Evolutionary conservation across 495 filamentous ascomycete species (phyloP).

Genomic region (Aspergillus saccharolyticus): DNA sequence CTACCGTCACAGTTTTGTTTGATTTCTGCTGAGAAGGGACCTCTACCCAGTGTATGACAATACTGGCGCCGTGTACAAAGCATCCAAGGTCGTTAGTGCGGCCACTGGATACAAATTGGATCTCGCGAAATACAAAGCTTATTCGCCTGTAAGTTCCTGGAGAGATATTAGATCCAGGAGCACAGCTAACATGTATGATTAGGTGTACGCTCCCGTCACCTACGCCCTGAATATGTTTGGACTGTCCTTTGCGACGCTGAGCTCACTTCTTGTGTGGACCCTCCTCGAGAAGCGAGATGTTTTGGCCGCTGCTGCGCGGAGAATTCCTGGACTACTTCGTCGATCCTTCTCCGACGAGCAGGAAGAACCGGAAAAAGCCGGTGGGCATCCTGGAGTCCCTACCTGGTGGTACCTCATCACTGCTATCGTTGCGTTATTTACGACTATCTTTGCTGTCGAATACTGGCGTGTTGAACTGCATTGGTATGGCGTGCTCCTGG

Average conservation of each 20-base stretch:
- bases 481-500: conserved; percentile 61
- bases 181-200: not conserved
- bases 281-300: conserved; percentile 40
- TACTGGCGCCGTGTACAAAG: conserved; percentile 69
- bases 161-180: not conserved
- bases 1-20: not conserved
- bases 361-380: conserved; percentile 27
- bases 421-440: conserved; percentile 62
- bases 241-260: conserved; percentile 73
- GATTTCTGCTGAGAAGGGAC: not conserved
- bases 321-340: conserved; percentile 10
- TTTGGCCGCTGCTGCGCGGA: conserved; percentile 15
- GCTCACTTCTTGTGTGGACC: conserved; percentile 63
- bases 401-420: conserved; percentile 70
- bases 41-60: conserved; percentile 65
- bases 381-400: conserved; percentile 63
- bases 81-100: conserved; percentile 60
- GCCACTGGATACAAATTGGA: conserved; percentile 65
- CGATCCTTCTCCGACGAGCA: conserved; percentile 45
- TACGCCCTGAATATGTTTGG: conserved; percentile 71
- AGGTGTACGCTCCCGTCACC: conserved; percentile 77
- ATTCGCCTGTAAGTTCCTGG: conserved; percentile 46
- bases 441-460: conserved; percentile 79
- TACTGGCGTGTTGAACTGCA: conserved; percentile 68
- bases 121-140: conserved; percentile 61